These are phyloP conservation scores for Bifiguratus adelaidae DNA, from an alignment of 192 early-diverging fungal species.

Conservation along the genomic window DNA sequence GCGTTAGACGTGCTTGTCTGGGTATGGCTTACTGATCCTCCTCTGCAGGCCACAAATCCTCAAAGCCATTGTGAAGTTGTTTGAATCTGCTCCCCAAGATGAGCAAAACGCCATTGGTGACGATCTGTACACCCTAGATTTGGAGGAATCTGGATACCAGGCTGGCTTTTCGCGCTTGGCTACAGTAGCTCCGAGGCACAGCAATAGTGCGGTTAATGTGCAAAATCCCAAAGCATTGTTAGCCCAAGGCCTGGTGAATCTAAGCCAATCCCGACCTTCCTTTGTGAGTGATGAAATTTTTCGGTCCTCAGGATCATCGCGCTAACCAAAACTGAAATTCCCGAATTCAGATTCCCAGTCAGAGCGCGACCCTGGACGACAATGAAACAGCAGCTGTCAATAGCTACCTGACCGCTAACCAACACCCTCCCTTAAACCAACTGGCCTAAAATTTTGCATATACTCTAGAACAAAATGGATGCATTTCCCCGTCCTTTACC, in stretches of 20 bases:
- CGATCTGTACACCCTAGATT: constrained; percentile 56
- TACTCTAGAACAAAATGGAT: no score
- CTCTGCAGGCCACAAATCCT: constrained; percentile 37
- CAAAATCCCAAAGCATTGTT: constrained; percentile 33
- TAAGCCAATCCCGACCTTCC: constrained; percentile 28
- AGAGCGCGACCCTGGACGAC: constrained; percentile 1
- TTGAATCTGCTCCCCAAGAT: constrained; percentile 51
- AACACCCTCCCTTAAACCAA: neutral
- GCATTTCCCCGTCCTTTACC: no score
- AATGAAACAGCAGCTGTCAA: constrained; percentile 4
- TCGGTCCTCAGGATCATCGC: no score
- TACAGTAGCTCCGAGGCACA: constrained; percentile 48
- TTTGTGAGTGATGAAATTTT: constrained; percentile 9
- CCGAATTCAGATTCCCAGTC: neutral
- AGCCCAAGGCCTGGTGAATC: constrained; percentile 30
- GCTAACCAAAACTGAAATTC: no score
- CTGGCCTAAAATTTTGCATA: neutral
- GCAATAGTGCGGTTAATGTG: constrained; percentile 53
- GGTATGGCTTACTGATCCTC: neutral
- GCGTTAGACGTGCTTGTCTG: constrained; percentile 4
- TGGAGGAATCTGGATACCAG: constrained; percentile 78
- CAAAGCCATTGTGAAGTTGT: constrained; percentile 34
- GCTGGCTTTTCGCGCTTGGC: constrained; percentile 72
- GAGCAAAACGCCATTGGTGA: constrained; percentile 36
- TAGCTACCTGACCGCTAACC: constrained; percentile 15